Evolutionary conservation across 495 filamentous ascomycete species (phyloP).

Genomic region (Penicillium antarcticum): DNA sequence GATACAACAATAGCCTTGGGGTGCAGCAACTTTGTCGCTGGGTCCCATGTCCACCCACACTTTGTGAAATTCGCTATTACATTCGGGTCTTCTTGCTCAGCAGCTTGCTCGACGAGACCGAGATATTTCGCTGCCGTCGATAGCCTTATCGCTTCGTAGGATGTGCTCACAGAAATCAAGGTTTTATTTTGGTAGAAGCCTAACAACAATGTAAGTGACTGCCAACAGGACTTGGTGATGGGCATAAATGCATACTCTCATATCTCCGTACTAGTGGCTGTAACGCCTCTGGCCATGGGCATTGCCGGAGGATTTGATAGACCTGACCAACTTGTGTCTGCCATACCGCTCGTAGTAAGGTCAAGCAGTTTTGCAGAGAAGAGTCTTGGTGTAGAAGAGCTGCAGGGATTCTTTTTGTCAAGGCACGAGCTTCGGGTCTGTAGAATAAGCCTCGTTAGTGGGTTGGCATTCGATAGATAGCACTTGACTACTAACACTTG

Average conservation of each 20-base stretch:
- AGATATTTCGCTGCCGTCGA: constrained; percentile 43
- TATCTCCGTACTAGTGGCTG: constrained; percentile 40
- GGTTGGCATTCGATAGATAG: neutral
- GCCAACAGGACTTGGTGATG: neutral
- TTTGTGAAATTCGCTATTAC: constrained; percentile 38
- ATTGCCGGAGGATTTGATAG: constrained; percentile 39
- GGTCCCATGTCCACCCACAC: constrained; percentile 47
- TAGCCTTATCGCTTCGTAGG: constrained; percentile 49
- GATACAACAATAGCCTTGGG: constrained; percentile 33
- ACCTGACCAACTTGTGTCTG: constrained; percentile 42
- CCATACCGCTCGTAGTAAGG: constrained; percentile 48
- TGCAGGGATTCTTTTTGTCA: constrained; percentile 47
- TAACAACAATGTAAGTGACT: constrained; percentile 11
- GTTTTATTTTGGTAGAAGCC: constrained; percentile 48
- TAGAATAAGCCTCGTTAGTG: neutral
- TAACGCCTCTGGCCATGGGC: constrained; percentile 41
- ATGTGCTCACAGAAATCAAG: constrained; percentile 43
- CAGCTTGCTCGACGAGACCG: constrained; percentile 35
- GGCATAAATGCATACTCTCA: constrained; percentile 28
- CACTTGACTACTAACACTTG: constrained; percentile 38
- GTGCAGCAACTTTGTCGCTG: constrained; percentile 33
- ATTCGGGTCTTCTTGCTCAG: constrained; percentile 26
- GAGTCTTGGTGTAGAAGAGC: constrained; percentile 34
- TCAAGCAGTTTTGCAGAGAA: constrained; percentile 42
- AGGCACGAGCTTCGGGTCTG: constrained; percentile 51